phyloP scores from a whole-genome alignment of 1,139 yeast species.

The Meyerozyma guilliermondii region DNA sequence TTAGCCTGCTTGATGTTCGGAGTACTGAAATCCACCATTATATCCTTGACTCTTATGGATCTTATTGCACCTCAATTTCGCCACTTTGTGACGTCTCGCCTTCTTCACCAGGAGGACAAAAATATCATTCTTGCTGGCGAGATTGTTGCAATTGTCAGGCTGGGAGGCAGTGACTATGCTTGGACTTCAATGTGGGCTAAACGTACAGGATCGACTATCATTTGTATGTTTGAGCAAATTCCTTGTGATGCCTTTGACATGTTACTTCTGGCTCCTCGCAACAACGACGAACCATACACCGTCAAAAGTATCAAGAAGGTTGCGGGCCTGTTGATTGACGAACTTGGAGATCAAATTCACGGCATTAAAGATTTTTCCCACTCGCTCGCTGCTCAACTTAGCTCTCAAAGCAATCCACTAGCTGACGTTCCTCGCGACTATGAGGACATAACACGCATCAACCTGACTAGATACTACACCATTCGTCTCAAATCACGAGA shows the following conservation, averaged over 20 bases:
- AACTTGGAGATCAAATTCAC: conserved; percentile 9
- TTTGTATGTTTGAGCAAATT: conserved; percentile 84
- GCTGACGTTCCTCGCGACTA: conserved; percentile 18
- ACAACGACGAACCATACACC: conserved; percentile 6
- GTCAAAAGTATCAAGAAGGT: neutral
- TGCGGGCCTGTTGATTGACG: conserved; percentile 10
- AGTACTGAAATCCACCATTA: conserved; percentile 59
- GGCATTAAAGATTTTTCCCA: conserved; percentile 6
- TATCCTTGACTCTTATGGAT: conserved; percentile 64
- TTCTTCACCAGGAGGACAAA: conserved; percentile 39
- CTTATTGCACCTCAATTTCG: conserved; percentile 72
- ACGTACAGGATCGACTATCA: conserved; percentile 60
- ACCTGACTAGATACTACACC: conserved; percentile 59
- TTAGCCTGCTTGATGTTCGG: conserved; percentile 87
- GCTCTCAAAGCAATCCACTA: conserved; percentile 8
- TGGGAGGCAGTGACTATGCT: conserved; percentile 48
- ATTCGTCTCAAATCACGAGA: conserved; percentile 39
- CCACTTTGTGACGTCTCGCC: conserved; percentile 55
- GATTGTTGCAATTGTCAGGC: conserved; percentile 50
- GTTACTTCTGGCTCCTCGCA: conserved; percentile 34
- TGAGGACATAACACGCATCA: conserved; percentile 45
- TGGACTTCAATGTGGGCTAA: conserved; percentile 92
- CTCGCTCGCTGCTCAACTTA: conserved; percentile 2
- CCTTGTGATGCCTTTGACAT: conserved; percentile 76
- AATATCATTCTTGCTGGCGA: conserved; percentile 48